A percentile compares a stretch with the other conserved stretches of the same genome.
phyloP scores from a whole-genome alignment of 176 grass and related monocot genomes.

The Triticum aestivum region DNA sequence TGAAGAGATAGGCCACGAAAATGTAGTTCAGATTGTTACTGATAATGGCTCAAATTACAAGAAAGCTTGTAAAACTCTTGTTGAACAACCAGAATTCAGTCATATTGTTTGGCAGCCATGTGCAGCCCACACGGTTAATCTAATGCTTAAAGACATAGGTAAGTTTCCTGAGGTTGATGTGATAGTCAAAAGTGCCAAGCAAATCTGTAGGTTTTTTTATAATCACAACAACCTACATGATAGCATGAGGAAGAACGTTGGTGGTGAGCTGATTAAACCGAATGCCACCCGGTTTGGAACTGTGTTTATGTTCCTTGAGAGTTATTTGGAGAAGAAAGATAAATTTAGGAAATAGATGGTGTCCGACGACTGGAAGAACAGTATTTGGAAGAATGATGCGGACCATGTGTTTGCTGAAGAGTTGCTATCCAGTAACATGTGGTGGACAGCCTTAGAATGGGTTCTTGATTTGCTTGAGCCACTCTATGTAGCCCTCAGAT shows the following conservation, averaged over 20 bases:
- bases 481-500: neutral
- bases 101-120: too few relatives aligned
- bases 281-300: neutral
- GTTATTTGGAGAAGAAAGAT: neutral
- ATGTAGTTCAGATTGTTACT: neutral
- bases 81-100: too few relatives aligned
- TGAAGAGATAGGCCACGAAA: neutral
- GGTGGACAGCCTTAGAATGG: neutral
- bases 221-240: neutral
- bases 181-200: neutral
- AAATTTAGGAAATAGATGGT: neutral
- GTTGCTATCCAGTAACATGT: neutral
- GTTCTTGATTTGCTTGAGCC: neutral
- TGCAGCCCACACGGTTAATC: too few relatives aligned
- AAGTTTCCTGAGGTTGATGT: neutral
- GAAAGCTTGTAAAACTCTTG: too few relatives aligned
- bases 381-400: neutral
- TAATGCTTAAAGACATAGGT: too few relatives aligned
- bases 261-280: neutral
- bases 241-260: neutral
- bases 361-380: neutral
- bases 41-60: too few relatives aligned
- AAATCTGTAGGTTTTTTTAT: neutral
- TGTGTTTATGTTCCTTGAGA: neutral
- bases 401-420: neutral